These are phyloP conservation scores for Cladobotryum protrusum DNA, from an alignment of 2,329 filamentous ascomycete genomes.

Conservation along the genomic window DNA sequence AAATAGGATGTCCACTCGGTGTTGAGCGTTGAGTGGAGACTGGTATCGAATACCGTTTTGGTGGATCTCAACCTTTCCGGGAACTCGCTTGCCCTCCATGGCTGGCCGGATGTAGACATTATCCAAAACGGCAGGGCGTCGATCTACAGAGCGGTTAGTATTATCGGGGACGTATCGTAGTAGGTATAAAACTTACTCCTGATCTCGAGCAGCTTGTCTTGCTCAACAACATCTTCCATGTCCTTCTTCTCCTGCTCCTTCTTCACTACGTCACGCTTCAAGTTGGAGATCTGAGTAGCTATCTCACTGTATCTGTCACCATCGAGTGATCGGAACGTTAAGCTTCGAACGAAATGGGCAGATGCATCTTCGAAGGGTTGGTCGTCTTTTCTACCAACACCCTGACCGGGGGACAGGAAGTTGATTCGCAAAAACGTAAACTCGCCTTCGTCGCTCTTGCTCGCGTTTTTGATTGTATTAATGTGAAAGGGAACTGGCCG, in stretches of 20 bases:
- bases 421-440: constrained; percentile 95
- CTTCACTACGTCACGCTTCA: constrained; percentile 88
- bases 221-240: constrained; percentile 97
- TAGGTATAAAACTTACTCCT: constrained; percentile 56
- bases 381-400: constrained; percentile 94
- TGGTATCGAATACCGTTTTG: constrained; percentile 97
- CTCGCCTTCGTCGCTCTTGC: constrained; percentile 92
- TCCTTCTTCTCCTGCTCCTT: constrained; percentile 99
- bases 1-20: constrained; percentile 89
- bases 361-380: constrained; percentile 95
- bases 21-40: constrained; percentile 70
- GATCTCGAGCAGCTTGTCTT: constrained; percentile 94
- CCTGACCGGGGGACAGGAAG: constrained; percentile 92
- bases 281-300: constrained; percentile 85
- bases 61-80: constrained; percentile 94
- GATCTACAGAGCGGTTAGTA: constrained; percentile 56
- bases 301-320: constrained; percentile 86
- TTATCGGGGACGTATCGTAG: too few relatives aligned
- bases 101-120: constrained; percentile 94
- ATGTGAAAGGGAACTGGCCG: constrained; percentile 97
- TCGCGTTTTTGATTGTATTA: constrained; percentile 95
- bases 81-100: constrained; percentile 93
- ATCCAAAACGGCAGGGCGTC: constrained; percentile 81
- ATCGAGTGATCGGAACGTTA: constrained; percentile 91
- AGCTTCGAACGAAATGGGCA: constrained; percentile 89